phyloP scores from a whole-genome alignment of 2,329 filamentous ascomycete genomes.

The Calonectria leucothoes region DNA sequence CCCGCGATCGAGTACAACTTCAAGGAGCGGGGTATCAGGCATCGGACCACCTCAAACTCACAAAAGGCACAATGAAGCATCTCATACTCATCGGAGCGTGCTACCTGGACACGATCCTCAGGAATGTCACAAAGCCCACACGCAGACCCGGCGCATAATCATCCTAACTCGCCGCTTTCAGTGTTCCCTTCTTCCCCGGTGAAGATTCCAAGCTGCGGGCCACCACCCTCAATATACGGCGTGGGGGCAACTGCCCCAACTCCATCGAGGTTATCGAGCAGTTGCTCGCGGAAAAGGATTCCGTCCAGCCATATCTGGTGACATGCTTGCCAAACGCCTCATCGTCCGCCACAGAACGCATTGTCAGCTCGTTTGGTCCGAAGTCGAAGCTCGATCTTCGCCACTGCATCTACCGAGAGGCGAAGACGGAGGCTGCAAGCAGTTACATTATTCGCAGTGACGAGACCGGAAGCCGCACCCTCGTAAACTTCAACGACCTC shows the following conservation, averaged over 20 bases:
- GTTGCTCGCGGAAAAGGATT: conserved; percentile 54
- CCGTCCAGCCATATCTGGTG: conserved; percentile 56
- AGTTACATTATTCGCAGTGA: conserved; percentile 76
- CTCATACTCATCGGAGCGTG: conserved; percentile 75
- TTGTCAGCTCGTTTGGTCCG: conserved; percentile 65
- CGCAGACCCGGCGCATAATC: neutral
- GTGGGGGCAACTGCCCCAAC: conserved; percentile 81
- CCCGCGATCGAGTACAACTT: neutral
- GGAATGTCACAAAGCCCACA: conserved; percentile 54
- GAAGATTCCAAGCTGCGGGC: conserved; percentile 82
- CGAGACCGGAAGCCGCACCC: conserved; percentile 71
- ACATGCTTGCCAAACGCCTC: conserved; percentile 64
- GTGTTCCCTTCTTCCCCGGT: conserved; percentile 72
- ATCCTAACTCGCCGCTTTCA: conserved; percentile 47
- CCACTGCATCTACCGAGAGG: conserved; percentile 70
- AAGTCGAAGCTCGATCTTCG: conserved; percentile 58
- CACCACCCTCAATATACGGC: conserved; percentile 65
- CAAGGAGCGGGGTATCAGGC: neutral
- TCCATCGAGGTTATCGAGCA: conserved; percentile 77
- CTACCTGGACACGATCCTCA: conserved; percentile 78
- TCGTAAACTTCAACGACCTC: conserved; percentile 77
- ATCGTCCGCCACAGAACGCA: conserved; percentile 62
- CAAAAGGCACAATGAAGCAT: conserved; percentile 57
- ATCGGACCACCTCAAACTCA: neutral
- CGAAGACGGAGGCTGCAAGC: conserved; percentile 68